A percentile compares a stretch with the other conserved stretches of the same genome.
These are phyloP conservation scores for Dactylonectria estremocensis DNA, from an alignment of 2,329 filamentous ascomycete genomes.

Conservation along the genomic window DNA sequence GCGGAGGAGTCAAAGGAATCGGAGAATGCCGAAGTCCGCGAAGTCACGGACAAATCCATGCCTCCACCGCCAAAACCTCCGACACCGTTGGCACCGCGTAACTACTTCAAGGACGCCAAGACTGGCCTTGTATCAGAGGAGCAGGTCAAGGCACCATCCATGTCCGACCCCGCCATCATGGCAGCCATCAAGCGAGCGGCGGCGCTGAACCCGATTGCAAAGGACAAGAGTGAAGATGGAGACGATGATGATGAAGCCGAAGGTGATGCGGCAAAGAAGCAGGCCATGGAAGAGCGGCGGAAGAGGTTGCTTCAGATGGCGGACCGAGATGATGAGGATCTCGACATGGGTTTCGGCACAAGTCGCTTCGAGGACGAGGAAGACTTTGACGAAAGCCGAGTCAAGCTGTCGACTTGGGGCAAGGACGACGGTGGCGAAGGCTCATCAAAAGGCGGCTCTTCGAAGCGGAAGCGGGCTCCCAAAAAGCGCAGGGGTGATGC, in stretches of 20 bases:
- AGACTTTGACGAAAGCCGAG: constrained; percentile 78
- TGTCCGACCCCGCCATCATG: constrained; percentile 83
- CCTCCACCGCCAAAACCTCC: constrained; percentile 62
- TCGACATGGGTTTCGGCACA: constrained; percentile 95
- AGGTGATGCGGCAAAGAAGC: constrained; percentile 60
- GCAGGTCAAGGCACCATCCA: constrained; percentile 66
- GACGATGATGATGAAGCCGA: constrained; percentile 53
- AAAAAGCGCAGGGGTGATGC: constrained; percentile 85
- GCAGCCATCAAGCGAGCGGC: constrained; percentile 91
- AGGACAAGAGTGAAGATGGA: constrained; percentile 51
- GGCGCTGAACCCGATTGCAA: constrained; percentile 67
- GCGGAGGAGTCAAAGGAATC: constrained; percentile 34
- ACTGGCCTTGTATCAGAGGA: constrained; percentile 69
- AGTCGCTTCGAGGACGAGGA: constrained; percentile 91
- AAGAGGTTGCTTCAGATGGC: constrained; percentile 81
- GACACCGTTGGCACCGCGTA: constrained; percentile 60
- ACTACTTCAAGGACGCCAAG: constrained; percentile 76
- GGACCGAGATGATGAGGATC: constrained; percentile 87
- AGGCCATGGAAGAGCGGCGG: constrained; percentile 76
- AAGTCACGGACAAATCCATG: constrained; percentile 55
- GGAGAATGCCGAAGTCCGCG: constrained; percentile 42
- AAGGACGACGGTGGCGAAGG: constrained; percentile 67
- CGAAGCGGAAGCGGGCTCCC: constrained; percentile 77
- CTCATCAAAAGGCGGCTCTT: constrained; percentile 60
- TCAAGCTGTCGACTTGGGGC: constrained; percentile 79